These are phyloP conservation scores for Pouteria glomerata DNA, from an alignment of 148 eudicot species.

Conservation along the genomic window DNA sequence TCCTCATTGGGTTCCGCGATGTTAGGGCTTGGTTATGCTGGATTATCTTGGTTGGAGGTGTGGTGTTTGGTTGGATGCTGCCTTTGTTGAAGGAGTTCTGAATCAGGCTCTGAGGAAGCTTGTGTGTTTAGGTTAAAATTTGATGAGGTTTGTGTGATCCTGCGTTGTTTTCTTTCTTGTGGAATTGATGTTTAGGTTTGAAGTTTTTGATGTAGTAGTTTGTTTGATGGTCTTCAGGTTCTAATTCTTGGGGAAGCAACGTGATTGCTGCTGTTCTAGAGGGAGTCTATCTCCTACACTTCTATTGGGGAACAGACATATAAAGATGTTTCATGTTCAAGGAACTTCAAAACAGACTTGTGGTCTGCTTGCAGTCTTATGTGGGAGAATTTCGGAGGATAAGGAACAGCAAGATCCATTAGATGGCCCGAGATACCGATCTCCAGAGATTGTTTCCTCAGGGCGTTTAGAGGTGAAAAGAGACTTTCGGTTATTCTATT, in stretches of 20 bases:
- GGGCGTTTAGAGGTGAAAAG: conserved; percentile 67
- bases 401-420: conserved; percentile 22
- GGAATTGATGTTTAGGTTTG: not conserved
- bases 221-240: not conserved
- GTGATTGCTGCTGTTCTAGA: not conserved
- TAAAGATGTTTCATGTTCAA: conserved; percentile 56
- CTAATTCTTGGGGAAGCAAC: not conserved
- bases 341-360: conserved; percentile 67
- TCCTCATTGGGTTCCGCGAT: not conserved
- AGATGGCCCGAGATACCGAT: conserved; percentile 39
- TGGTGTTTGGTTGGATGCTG: conserved; percentile 1
- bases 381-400: conserved; percentile 30
- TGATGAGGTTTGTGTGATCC: conserved; percentile 7
- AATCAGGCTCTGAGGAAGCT: not conserved
- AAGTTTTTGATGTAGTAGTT: conserved; percentile 11
- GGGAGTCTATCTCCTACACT: conserved; percentile 8
- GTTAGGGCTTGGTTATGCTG: conserved; percentile 10
- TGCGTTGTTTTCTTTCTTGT: not conserved
- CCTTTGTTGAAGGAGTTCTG: conserved; percentile 7
- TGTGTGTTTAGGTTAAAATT: conserved; percentile 8
- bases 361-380: conserved; percentile 64
- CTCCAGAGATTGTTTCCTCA: conserved; percentile 61
- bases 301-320: not conserved
- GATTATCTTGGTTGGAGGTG: not conserved
- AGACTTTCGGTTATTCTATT: not conserved